phyloP scores from a whole-genome alignment of 108 stramenopile species.

The Cyclotella distinguenda region DNA sequence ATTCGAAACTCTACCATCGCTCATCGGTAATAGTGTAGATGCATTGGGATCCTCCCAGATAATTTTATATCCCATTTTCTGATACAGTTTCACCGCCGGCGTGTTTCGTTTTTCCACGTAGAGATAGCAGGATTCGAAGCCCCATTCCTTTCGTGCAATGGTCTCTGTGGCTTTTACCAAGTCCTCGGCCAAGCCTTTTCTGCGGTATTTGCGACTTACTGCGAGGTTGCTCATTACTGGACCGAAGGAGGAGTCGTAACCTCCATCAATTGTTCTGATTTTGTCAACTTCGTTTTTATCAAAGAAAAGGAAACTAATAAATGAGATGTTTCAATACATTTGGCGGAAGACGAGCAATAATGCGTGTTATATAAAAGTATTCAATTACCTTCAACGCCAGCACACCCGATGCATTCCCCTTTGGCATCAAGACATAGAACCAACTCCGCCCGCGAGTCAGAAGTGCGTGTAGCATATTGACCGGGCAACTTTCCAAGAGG shows the following conservation, averaged over 20 bases:
- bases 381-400: slow-evolving; percentile 65
- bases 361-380: slow-evolving; percentile 8
- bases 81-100: slow-evolving; percentile 67
- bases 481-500: slow-evolving; percentile 32
- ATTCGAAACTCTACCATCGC: slow-evolving; percentile 49
- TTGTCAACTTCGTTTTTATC: too few relatives aligned
- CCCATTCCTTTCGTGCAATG: slow-evolving; percentile 65
- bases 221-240: slow-evolving; percentile 83
- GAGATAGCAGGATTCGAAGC: slow-evolving; percentile 67
- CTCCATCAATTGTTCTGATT: slow-evolving; percentile 40
- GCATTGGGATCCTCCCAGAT: slow-evolving; percentile 71
- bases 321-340: background rate
- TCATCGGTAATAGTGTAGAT: slow-evolving; percentile 66
- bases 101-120: slow-evolving; percentile 79
- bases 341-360: background rate
- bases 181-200: slow-evolving; percentile 71
- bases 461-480: slow-evolving; percentile 37
- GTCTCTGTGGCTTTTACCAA: slow-evolving; percentile 67
- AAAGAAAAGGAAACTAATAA: too few relatives aligned
- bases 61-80: slow-evolving; percentile 70
- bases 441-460: slow-evolving; percentile 33
- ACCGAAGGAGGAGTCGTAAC: slow-evolving; percentile 18
- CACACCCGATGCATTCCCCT: slow-evolving; percentile 62
- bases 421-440: slow-evolving; percentile 21
- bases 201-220: slow-evolving; percentile 57